Evolutionary conservation across 176 grass and related monocot genomes (phyloP), one percentile per base, ranked within the genome.

Genomic region (Oropetium thomaeum): DNA sequence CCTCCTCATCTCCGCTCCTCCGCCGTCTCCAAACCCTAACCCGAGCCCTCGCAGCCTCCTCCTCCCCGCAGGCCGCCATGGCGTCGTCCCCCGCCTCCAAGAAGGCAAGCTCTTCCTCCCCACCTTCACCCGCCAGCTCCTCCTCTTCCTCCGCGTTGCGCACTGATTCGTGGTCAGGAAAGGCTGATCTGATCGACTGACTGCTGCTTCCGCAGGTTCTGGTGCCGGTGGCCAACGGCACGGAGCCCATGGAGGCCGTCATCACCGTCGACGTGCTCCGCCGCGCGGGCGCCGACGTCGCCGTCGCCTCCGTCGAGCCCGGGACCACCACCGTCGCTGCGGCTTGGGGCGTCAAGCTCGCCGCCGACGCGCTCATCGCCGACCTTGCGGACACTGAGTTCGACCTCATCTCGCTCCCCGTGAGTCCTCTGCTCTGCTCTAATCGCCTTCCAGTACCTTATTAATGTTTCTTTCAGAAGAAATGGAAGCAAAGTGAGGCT

Each of bases 221-320:
- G 45, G 84, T 93, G 41, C 90, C 90, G 1, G 53, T 93, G 34
- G 90, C 90, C 10, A 84, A 76, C 27, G 90, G 90, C 67, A 87
- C 90, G 81, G 90, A 93, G 84, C 90, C 87, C 32, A 93, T 93
- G 58, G 90, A 93, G 81, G 90, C 87, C 2, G 51, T 72, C 63
- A 87, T 89, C 77, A 89, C 58, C 43, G 58, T 84, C 84, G 90
- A 89, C 74, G 87, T 93, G 55, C 90, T 93, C 32, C 90, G 90
- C 6, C 84, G 90, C 33, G 83, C 87, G 14, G 90, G 90, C 1
- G 83, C 87, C 28, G 68, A 89, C 15, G 90, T 89, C 48, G 48
- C 65, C 49, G 84, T 93, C 45, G 84, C 87, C 22, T 93, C 87
- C 68, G 81, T 74, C 69, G 90, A 93, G 81, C 85, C 87, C 1